These are phyloP conservation scores for Sporothrix variecibatus DNA, from an alignment of 2,329 filamentous ascomycete genomes.

Conservation along the genomic window DNA sequence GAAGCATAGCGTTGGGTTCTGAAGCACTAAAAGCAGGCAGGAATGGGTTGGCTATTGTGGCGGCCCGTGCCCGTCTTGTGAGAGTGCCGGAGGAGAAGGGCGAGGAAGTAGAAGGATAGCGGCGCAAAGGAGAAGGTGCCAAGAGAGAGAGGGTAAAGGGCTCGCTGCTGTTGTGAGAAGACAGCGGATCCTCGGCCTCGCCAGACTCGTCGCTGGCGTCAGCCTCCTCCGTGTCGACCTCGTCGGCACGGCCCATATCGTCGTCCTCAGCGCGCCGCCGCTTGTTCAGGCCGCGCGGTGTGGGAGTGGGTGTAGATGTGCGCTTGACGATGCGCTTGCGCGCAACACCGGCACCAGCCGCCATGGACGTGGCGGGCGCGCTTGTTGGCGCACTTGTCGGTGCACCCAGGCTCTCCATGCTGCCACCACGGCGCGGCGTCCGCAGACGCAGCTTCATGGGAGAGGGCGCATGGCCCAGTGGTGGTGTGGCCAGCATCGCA, in stretches of 20 bases:
- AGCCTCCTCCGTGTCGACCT: slow-evolving; percentile 44
- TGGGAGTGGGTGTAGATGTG: slow-evolving; percentile 29
- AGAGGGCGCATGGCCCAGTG: slow-evolving; percentile 52
- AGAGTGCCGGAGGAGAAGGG: neutral
- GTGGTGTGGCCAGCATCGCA: slow-evolving; percentile 56
- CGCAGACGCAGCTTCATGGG: slow-evolving; percentile 60
- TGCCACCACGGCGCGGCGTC: slow-evolving; percentile 40
- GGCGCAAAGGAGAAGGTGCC: slow-evolving; percentile 24
- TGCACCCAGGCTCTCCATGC: slow-evolving; percentile 15
- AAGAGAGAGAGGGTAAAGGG: slow-evolving; percentile 20
- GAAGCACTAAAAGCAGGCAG: neutral
- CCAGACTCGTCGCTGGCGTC: slow-evolving; percentile 30
- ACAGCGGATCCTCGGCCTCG: slow-evolving; percentile 29
- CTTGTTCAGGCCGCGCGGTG: slow-evolving; percentile 55
- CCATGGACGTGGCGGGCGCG: slow-evolving; percentile 26
- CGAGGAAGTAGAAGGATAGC: slow-evolving; percentile 5
- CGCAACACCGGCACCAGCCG: slow-evolving; percentile 31
- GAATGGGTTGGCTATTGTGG: slow-evolving; percentile 14
- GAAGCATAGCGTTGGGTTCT: neutral
- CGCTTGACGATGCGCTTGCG: slow-evolving; percentile 57
- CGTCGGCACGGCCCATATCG: slow-evolving; percentile 46
- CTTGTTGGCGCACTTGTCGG: slow-evolving; percentile 6
- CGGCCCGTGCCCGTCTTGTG: slow-evolving; percentile 18
- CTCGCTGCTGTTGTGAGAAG: neutral
- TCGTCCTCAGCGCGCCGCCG: slow-evolving; percentile 52